Conservation (phyloP, 768 basidiomycete genomes). For the Royoungia palumana region DNA sequence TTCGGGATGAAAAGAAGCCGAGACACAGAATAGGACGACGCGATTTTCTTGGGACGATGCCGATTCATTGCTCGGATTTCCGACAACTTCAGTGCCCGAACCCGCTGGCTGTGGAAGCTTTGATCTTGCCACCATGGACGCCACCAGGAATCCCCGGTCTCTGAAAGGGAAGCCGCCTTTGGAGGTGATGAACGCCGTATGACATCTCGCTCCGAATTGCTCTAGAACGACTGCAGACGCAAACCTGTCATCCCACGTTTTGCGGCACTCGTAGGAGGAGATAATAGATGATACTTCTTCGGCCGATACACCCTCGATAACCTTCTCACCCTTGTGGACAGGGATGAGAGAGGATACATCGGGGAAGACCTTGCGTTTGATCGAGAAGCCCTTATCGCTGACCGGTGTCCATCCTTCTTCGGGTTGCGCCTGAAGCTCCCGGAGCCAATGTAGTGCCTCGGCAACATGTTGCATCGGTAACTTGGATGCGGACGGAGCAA, state of each 20-base stretch:
- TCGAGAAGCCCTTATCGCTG: conserved; percentile 69
- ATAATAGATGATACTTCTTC: conserved; percentile 84
- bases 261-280: conserved; percentile 64
- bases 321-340: conserved; percentile 83
- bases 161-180: conserved; percentile 89
- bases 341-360: conserved; percentile 79
- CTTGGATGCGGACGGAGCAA: conserved; percentile 52
- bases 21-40: conserved; percentile 76
- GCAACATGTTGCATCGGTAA: conserved; percentile 77
- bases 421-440: conserved; percentile 60
- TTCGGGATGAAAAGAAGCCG: conserved; percentile 76
- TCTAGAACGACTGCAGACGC: conserved; percentile 69
- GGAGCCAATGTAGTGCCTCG: conserved; percentile 77
- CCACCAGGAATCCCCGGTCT: conserved; percentile 81
- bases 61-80: conserved; percentile 16
- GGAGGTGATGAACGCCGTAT: conserved; percentile 66
- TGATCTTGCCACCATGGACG: conserved; percentile 69
- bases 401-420: conserved; percentile 73
- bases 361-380: conserved; percentile 72
- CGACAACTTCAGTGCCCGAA: conserved; percentile 39
- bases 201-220: conserved; percentile 70
- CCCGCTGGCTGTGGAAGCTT: conserved; percentile 34
- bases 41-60: conserved; percentile 41
- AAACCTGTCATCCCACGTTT: conserved; percentile 85
- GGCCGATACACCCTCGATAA: conserved; percentile 90